Conservation (phyloP, 148 eudicot species). For the Salicornia ramosissima region DNA sequence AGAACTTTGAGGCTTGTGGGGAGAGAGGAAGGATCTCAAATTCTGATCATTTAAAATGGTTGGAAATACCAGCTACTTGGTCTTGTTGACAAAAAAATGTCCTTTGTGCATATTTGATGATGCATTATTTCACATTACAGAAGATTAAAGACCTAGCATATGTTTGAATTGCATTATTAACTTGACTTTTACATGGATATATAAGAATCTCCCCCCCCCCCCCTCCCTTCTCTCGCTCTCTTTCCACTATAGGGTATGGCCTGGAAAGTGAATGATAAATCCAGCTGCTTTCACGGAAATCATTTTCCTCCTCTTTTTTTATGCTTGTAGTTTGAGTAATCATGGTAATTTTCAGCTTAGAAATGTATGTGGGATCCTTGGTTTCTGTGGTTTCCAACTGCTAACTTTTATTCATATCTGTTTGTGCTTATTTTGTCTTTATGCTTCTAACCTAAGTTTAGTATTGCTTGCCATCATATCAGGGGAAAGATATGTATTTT, state of each 20-base stretch:
- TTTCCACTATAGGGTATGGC: background rate
- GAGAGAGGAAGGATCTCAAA: too few species aligned
- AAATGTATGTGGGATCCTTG: background rate
- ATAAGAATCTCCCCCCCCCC: too few species aligned
- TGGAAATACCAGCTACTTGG: too few species aligned
- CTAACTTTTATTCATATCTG: background rate
- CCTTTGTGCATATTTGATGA: too few species aligned
- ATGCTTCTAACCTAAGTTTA: background rate
- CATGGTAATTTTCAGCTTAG: background rate
- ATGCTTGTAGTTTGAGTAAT: conserved; percentile 1
- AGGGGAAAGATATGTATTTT: background rate
- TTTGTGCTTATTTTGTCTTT: background rate
- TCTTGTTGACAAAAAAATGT: too few species aligned
- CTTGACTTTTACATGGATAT: too few species aligned
- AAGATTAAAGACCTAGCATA: too few species aligned
- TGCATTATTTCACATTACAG: too few species aligned
- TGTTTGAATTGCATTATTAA: too few species aligned
- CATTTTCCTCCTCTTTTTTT: background rate
- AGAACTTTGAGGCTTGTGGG: too few species aligned
- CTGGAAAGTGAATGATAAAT: background rate
- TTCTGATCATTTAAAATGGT: too few species aligned
- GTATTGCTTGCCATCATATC: background rate
- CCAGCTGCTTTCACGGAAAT: background rate
- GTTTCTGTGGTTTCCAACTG: background rate
- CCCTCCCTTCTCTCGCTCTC: too few species aligned